Evolutionary conservation across 495 filamentous ascomycete genomes (phyloP), one percentile per base, ranked within the genome.

Genomic region (Lasiosphaeriaceae sp.): DNA sequence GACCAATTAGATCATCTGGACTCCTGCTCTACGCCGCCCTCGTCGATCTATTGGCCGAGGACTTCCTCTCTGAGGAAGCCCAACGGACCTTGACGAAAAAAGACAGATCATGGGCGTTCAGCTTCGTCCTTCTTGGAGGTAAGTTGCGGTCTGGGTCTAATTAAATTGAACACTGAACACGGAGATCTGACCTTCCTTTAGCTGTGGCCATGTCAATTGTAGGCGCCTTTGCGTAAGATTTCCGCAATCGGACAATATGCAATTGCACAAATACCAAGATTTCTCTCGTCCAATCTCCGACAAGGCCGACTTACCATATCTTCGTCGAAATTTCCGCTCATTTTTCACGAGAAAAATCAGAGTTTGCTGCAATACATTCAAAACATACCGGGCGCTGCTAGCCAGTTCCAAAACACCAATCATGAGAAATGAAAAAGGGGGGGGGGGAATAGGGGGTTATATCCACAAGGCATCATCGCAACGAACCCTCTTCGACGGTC

Each of bases 11-110:
- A 34, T 85, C 81, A 0, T 77, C 80, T 1, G 84, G 84, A 54
- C 74, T 87, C 21, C 60, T 86, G 20, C 75, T 86, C 49, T 87
- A 83, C 51, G 83, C 83, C 4, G 77, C 82, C 11, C 68, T 86
- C 31, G 83, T 87, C 12, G 84, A 87, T 57, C 59, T 87, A 37
- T 71, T 86, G 52, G 81, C 82, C 3, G 82, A 84, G 61, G 84
- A 87, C 63, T 87, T 86, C 58, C 67, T 87, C 16, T 81, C 77
- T 7, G 84, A 86, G 55, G 81, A 85, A 54, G 74, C 77, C 0
- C 58, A 63, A 47, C 45, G 29, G 4, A 63, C 59, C 0, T 35
- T 79, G 71, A 82, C 77, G 7, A 74, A 73, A 52, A 78, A 74
- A 63, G 64, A 74, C 50, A 73, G 69, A 66, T 72, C 61, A 16